Evolutionary conservation across 73 alveolate genomes (phyloP).

Genomic region (Urostyla sp.): DNA sequence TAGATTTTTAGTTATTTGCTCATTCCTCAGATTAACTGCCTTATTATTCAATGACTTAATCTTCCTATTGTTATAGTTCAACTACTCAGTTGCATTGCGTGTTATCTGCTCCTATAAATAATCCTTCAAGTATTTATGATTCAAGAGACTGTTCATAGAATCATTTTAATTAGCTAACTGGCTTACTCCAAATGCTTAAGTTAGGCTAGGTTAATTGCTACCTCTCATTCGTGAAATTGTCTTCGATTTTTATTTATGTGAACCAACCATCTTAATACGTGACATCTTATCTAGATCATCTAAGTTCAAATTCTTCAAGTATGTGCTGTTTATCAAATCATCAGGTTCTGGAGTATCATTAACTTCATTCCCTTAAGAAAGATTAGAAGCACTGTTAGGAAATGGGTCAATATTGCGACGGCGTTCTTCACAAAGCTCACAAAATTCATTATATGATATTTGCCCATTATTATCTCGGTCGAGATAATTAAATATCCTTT

Average conservation of each 20-base stretch:
- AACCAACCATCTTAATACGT: background rate
- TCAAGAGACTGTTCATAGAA: background rate
- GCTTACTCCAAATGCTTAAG: background rate
- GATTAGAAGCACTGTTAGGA: too few relatives aligned
- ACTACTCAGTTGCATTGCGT: background rate
- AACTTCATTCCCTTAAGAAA: too few relatives aligned
- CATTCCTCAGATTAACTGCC: slow-evolving; percentile 12
- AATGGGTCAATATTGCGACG: slow-evolving; percentile 60
- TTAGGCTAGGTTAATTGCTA: background rate
- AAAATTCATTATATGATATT: slow-evolving; percentile 50
- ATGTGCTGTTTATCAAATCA: too few relatives aligned
- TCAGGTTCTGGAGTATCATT: too few relatives aligned
- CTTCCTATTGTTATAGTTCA: background rate
- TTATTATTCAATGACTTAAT: background rate
- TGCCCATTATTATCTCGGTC: slow-evolving; percentile 42
- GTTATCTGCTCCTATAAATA: slow-evolving; percentile 6
- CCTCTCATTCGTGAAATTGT: background rate
- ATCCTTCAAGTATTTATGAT: slow-evolving; percentile 23
- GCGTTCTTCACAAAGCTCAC: slow-evolving; percentile 58
- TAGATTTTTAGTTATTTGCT: slow-evolving; percentile 2
- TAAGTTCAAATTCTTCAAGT: too few relatives aligned
- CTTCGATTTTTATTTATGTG: background rate
- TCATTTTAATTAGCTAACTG: background rate
- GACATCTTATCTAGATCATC: slow-evolving; percentile 36
- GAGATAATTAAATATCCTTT: slow-evolving; percentile 14